Evolutionary conservation across 2,329 filamentous ascomycete genomes (phyloP).

Genomic region (Fusarium fujikuroi): DNA sequence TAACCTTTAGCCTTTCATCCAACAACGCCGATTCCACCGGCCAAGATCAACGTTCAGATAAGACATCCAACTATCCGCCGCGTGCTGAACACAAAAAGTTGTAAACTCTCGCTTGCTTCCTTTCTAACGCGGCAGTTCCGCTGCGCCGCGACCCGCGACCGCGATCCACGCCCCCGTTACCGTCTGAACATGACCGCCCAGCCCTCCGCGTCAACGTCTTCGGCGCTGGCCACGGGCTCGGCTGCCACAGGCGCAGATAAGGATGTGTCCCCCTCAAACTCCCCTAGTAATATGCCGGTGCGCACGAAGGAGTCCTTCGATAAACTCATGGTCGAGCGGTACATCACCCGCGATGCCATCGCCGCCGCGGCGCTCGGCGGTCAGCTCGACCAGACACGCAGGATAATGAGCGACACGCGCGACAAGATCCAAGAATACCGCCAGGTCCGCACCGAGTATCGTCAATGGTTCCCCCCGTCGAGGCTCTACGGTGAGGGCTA

Average conservation of each 20-base stretch:
- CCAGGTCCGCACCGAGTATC: slow-evolving; percentile 65
- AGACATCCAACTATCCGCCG: slow-evolving; percentile 14
- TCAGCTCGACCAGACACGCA: slow-evolving; percentile 63
- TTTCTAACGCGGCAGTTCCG: slow-evolving; percentile 53
- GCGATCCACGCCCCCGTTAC: slow-evolving; percentile 40
- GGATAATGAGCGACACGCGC: slow-evolving; percentile 70
- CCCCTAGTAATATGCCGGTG: slow-evolving; percentile 50
- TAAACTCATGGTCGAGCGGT: slow-evolving; percentile 64
- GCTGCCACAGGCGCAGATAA: slow-evolving; percentile 47
- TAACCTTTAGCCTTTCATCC: slow-evolving; percentile 15
- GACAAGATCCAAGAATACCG: slow-evolving; percentile 78
- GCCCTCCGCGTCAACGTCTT: slow-evolving; percentile 53
- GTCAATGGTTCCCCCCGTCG: slow-evolving; percentile 65
- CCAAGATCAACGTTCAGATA: slow-evolving; percentile 23
- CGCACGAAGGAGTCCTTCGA: slow-evolving; percentile 68
- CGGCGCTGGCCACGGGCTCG: slow-evolving; percentile 48
- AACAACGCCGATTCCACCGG: slow-evolving; percentile 19
- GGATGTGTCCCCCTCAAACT: slow-evolving; percentile 38
- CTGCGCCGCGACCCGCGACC: slow-evolving; percentile 45
- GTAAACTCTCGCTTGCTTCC: slow-evolving; percentile 31
- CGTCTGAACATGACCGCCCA: slow-evolving; percentile 56
- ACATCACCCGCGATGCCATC: slow-evolving; percentile 64
- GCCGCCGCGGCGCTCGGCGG: slow-evolving; percentile 63
- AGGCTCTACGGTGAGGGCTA: slow-evolving; percentile 80
- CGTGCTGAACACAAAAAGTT: slow-evolving; percentile 26